A percentile compares a stretch with the other conserved stretches of the same genome.
phyloP scores from a whole-genome alignment of 371 early-diverging fungal genomes.

The Apophysomyces trapeziformis region DNA sequence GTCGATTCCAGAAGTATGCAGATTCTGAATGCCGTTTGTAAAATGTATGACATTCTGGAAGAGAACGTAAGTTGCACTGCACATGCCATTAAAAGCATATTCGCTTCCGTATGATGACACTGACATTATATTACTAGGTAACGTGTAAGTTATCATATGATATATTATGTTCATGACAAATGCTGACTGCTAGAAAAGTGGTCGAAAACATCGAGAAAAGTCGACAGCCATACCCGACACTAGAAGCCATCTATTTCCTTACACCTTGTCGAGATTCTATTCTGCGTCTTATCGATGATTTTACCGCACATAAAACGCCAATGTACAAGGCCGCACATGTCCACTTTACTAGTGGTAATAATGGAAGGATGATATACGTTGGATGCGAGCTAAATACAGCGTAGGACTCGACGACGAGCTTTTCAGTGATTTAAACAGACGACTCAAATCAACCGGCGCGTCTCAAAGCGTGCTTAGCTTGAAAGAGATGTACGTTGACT shows the following conservation, averaged over 20 bases:
- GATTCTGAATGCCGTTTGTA: conserved; percentile 83
- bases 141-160: conserved; percentile 28
- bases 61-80: conserved; percentile 79
- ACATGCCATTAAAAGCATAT: neutral
- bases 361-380: conserved; percentile 57
- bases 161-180: conserved; percentile 12
- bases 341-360: conserved; percentile 82
- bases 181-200: conserved; percentile 26
- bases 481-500: conserved; percentile 83
- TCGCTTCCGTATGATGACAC: neutral
- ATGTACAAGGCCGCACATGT: conserved; percentile 84
- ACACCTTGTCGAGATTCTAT: conserved; percentile 83
- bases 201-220: conserved; percentile 80
- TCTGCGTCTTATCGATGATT: conserved; percentile 84
- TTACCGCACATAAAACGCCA: conserved; percentile 54
- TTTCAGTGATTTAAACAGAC: conserved; percentile 55
- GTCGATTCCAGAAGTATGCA: conserved; percentile 85
- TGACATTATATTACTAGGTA: conserved; percentile 22
- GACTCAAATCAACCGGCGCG: conserved; percentile 61
- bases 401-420: conserved; percentile 75
- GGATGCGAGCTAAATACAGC: conserved; percentile 5
- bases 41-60: conserved; percentile 92
- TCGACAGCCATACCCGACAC: conserved; percentile 82
- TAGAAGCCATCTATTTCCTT: conserved; percentile 94
- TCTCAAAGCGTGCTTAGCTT: conserved; percentile 66